Base-by-base conservation (phyloP, 2,329 filamentous ascomycete species). In the Fusarium chlamydosporum region DNA sequence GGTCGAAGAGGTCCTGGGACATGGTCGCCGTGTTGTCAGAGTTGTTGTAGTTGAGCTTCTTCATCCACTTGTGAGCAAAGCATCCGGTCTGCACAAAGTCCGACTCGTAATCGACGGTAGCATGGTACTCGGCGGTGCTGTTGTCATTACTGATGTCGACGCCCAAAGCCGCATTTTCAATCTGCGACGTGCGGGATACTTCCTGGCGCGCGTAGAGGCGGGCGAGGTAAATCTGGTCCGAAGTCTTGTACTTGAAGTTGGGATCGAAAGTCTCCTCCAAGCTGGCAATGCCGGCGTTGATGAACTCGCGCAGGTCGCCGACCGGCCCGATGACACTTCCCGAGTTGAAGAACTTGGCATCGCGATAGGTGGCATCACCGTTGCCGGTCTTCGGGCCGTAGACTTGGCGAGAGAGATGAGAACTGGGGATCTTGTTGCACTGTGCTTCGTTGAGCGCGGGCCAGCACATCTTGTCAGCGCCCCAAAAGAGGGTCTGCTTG, bases 261-360 rank as follows among this genome's bases (percentile, higher is more conserved):
- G 70, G 59, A 18, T 81, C 74, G 57, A 79, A 77, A 2, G 79
- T 77, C 12, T 74, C 73, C 34, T 75, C 68, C 48, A 83, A 68
- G 54, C 76, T 74, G 16, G 66, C 65, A 43, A 77, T 70, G 18
- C 72, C 71, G 8, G 70, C 76, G 7, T 70, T 46, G 26, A 78
- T 63, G 11, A 76, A 70, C 12, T 60, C 68, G 52, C 67, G 73
- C 56, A 78, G 8, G 26, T 78, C 75, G 7, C 68, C 71, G 18
- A 80, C 65, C 2, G 80, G 81, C 1, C 80, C 82, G 46, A 83
- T 81, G 27, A 82, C 77, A 16, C 81, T 82, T n/a, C 82, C 82
- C 6, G 82, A 83, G 72, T 83, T 83, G 34, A 83, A 75, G 76
- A 77, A 83, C 20, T 78, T 77, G 9, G 81, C 78, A 33, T 79